Base-by-base conservation (phyloP, 2,329 filamentous ascomycete genomes). In the Tolypocladium paradoxum region DNA sequence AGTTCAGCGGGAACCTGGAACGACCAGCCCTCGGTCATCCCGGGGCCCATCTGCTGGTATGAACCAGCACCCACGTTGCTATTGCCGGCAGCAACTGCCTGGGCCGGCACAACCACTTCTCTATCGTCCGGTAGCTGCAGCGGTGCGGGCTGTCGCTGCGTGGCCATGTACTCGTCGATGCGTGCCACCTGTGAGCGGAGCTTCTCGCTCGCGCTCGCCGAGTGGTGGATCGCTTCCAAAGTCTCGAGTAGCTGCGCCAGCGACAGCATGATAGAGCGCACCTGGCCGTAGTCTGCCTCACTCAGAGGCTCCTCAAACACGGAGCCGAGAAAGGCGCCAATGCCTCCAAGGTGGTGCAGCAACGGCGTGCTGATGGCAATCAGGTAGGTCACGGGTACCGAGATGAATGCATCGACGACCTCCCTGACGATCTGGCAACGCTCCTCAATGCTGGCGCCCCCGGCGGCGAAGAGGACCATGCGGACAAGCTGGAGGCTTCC, bases 1-100 rank as follows among this genome's bases (percentile, higher is more conserved):
- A 61, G 33, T 22, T 60, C 61, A 78, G 85, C 62, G 85, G 82
- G 81, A 71, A 85, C 37, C 61, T 85, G 38, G 50, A 56, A 55
- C 14, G 55, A 51, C 54, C 52, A 57, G 29, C 54, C 53, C 5
- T 43, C 51, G 2, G 52, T 14, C 33, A 54, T 53, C 4, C 53
- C 53, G 12, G 47, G 20, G 27, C 22, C 29, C 18, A 55, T 45
- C 22, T 45, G 45, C 8, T 27, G 33, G 40, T 51, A 47, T 9
- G 31, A n/a, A 18, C 16, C 16, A 24, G 38, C 33, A 5, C 14
- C 31, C 18, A 24, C 31, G 31, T 16, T 16, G 27, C 33, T 11
- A 7, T 14, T 16, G 24, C 24, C 49, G 6, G 49, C 35, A 6
- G 49, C 35, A n/a, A 38, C 27, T 1, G 48, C 16, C 8, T 11